A percentile compares a stretch with the other conserved stretches of the same genome.
phyloP scores from a whole-genome alignment of 768 basidiomycete genomes.

The Boletus eberwhitei region DNA sequence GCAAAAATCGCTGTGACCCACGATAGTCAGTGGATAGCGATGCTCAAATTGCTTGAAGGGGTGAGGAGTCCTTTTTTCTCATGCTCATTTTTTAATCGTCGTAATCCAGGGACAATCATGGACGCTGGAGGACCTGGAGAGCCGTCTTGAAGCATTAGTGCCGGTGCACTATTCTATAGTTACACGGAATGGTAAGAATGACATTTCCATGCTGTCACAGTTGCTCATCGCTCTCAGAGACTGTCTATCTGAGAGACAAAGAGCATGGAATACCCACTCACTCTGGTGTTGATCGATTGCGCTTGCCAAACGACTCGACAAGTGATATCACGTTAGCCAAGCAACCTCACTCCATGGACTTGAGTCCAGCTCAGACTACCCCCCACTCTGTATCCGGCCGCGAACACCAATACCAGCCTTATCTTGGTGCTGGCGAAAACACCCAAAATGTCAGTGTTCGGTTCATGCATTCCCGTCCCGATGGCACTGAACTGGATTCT shows the following conservation, averaged over 20 bases:
- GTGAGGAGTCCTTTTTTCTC: background rate
- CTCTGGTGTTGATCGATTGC: no score
- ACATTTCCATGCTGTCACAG: background rate
- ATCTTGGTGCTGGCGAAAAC: constrained; percentile 10
- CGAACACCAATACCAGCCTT: constrained; percentile 14
- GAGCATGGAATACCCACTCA: background rate
- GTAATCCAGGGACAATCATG: background rate
- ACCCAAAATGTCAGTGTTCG: no score
- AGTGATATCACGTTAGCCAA: no score
- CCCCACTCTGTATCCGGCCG: background rate
- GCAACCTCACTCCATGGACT: no score
- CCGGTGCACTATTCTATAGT: background rate
- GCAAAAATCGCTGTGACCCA: background rate
- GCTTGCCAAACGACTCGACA: no score
- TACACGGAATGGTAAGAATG: background rate
- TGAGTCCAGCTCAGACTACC: no score
- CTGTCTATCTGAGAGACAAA: background rate
- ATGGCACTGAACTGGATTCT: no score
- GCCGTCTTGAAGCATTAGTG: background rate
- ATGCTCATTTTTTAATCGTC: background rate
- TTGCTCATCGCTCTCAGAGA: background rate
- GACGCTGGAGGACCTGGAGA: background rate
- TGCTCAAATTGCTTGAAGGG: background rate
- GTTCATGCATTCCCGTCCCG: no score
- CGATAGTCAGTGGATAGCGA: background rate